Evolutionary conservation across 768 basidiomycete species (phyloP).

Genomic region (Terana coerulea): DNA sequence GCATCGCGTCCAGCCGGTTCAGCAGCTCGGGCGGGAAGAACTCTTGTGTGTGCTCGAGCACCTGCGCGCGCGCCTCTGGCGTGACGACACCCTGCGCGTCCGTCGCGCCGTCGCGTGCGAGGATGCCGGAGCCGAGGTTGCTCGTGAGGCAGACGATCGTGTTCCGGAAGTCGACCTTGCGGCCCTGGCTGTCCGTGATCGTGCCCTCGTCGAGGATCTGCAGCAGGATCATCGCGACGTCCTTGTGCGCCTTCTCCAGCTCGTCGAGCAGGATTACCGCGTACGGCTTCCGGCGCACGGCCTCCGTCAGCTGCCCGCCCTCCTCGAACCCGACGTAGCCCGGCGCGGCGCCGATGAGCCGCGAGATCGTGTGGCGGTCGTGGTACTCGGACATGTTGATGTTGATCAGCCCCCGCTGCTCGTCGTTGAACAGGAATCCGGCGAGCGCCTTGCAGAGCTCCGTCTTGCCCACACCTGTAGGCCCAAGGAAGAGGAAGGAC

Average conservation of each 20-base stretch:
- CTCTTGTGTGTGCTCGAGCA: constrained; percentile 70
- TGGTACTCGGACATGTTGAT: constrained; percentile 98
- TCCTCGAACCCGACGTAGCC: constrained; percentile 83
- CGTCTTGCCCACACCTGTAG: constrained; percentile 90
- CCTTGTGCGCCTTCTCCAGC: constrained; percentile 84
- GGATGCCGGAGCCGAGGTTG: constrained; percentile 79
- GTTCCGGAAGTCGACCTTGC: constrained; percentile 91
- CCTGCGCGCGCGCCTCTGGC: constrained; percentile 54
- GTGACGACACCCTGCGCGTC: constrained; percentile 63
- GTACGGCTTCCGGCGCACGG: constrained; percentile 62
- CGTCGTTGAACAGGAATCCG: constrained; percentile 85
- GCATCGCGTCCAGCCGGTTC: constrained; percentile 83
- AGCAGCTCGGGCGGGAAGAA: constrained; percentile 90
- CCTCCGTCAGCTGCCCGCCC: constrained; percentile 40
- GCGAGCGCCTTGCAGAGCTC: constrained; percentile 89
- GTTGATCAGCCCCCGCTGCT: constrained; percentile 83
- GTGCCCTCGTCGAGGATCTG: constrained; percentile 90
- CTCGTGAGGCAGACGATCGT: constrained; percentile 90
- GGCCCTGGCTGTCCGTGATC: constrained; percentile 88
- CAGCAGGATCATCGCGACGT: constrained; percentile 85
- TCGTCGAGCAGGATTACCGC: constrained; percentile 68
- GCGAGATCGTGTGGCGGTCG: constrained; percentile 86
- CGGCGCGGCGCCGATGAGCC: constrained; percentile 88
- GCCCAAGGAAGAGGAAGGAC: constrained; percentile 88
- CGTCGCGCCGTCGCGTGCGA: constrained; percentile 64